These are phyloP conservation scores for Brassica nigra DNA, from an alignment of 345 rosid species.

Conservation along the genomic window DNA sequence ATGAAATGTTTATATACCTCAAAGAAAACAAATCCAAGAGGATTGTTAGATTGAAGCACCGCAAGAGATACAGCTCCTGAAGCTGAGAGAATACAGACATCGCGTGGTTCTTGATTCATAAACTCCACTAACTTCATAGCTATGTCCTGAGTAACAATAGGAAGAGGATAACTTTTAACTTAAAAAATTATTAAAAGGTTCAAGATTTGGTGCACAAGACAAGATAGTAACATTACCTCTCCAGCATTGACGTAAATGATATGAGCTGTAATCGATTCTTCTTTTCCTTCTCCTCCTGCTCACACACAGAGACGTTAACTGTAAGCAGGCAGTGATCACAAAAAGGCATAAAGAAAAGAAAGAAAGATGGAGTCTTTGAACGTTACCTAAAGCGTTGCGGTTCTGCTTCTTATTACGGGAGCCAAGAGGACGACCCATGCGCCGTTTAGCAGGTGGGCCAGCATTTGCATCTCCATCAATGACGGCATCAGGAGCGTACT, in stretches of 20 bases:
- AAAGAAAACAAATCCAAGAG: constrained; percentile 14
- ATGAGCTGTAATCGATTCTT: constrained; percentile 83
- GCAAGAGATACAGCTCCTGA: background rate
- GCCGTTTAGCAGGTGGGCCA: constrained; percentile 58
- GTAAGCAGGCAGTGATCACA: background rate
- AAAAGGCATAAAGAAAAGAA: background rate
- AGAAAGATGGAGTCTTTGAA: constrained; percentile 1
- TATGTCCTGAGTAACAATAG: background rate
- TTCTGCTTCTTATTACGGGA: constrained; percentile 69
- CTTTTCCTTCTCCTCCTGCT: constrained; percentile 57
- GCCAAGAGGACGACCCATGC: constrained; percentile 63
- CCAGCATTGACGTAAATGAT: constrained; percentile 79
- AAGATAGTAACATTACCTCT: constrained; percentile 57
- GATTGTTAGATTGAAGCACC: background rate
- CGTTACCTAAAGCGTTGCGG: constrained; percentile 82
- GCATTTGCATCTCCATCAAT: constrained; percentile 24
- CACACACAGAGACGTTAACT: background rate
- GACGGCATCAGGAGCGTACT: constrained; percentile 25
- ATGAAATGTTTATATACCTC: constrained; percentile 55
- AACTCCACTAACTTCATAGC: background rate
- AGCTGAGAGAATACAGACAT: background rate
- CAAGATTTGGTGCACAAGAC: background rate
- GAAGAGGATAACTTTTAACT: background rate
- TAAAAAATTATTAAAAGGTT: constrained; percentile 7
- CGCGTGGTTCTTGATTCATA: background rate